Conservation (phyloP, 2,329 filamentous ascomycete species). For the Cordyceps tenuipes region DNA sequence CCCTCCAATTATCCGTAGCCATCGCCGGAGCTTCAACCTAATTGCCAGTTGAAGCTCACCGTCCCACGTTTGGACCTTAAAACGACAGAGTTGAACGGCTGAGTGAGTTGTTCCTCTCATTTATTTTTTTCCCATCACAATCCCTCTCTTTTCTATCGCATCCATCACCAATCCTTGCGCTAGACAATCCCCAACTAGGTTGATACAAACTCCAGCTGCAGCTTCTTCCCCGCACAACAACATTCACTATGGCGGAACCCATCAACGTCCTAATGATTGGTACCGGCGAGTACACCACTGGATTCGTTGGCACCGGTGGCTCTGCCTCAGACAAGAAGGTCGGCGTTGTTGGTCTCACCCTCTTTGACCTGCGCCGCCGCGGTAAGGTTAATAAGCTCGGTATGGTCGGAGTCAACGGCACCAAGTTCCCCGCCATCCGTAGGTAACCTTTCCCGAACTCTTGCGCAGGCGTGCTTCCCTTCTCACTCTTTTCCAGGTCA, state of each 20-base stretch:
- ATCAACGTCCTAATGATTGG: conserved; percentile 44
- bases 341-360: conserved; percentile 80
- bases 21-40: background rate
- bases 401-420: conserved; percentile 85
- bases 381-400: conserved; percentile 79
- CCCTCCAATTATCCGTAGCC: conserved; percentile 4
- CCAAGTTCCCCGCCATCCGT: conserved; percentile 89
- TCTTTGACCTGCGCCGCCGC: conserved; percentile 80
- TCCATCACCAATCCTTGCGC: background rate
- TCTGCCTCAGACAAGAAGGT: conserved; percentile 94
- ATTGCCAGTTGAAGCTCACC: background rate
- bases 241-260: background rate
- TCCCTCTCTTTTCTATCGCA: background rate
- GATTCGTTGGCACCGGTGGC: conserved; percentile 75
- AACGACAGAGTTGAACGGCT: background rate
- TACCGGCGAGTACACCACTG: conserved; percentile 94
- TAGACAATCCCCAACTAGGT: background rate
- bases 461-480: no score
- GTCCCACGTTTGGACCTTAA: background rate
- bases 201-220: background rate
- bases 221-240: background rate
- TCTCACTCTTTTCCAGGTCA: conserved; percentile 45
- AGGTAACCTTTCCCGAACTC: conserved; percentile 25
- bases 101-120: background rate
- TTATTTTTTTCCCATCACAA: background rate